These are phyloP conservation scores for Jaenimonas drosophilae DNA, from an alignment of 208 protist genomes.

Conservation along the genomic window DNA sequence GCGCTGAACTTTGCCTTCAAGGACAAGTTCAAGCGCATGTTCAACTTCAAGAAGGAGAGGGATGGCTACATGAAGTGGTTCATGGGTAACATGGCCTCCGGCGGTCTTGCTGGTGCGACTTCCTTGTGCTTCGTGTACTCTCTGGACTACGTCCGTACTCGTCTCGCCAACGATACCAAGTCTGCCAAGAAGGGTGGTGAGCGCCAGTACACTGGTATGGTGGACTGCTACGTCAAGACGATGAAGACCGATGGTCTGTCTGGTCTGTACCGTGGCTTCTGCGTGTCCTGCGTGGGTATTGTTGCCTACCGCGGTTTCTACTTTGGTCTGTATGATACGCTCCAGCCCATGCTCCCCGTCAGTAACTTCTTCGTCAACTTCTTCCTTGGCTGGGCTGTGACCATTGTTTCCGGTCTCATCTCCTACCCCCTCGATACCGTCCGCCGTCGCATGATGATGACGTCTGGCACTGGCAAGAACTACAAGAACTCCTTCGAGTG, in stretches of 20 bases:
- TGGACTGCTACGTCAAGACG: conserved; percentile 92
- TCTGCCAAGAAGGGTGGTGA: conserved; percentile 74
- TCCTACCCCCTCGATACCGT: conserved; percentile 98
- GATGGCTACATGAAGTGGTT: conserved; percentile 86
- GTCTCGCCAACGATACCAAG: conserved; percentile 89
- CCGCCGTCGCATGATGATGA: conserved; percentile 95
- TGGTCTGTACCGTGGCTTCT: conserved; percentile 95
- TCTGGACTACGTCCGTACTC: conserved; percentile 97
- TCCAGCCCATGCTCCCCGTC: conserved; percentile 59
- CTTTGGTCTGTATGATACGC: conserved; percentile 94
- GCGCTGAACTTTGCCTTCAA: conserved; percentile 98
- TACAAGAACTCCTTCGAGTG: conserved; percentile 72
- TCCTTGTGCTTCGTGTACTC: conserved; percentile 96
- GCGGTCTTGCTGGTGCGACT: conserved; percentile 93
- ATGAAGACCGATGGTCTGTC: conserved; percentile 58
- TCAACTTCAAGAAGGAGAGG: conserved; percentile 84
- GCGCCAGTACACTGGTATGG: conserved; percentile 93
- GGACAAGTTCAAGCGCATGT: conserved; percentile 93
- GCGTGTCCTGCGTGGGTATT: conserved; percentile 93
- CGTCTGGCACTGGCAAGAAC: conserved; percentile 48
- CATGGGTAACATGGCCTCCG: conserved; percentile 91
- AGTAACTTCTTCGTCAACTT: conserved; percentile 68
- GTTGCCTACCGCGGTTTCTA: conserved; percentile 95
- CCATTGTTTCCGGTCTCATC: conserved; percentile 53
- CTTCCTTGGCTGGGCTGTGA: conserved; percentile 60